phyloP scores from a whole-genome alignment of 2,329 filamentous ascomycete genomes.

The Microsporum canis region DNA sequence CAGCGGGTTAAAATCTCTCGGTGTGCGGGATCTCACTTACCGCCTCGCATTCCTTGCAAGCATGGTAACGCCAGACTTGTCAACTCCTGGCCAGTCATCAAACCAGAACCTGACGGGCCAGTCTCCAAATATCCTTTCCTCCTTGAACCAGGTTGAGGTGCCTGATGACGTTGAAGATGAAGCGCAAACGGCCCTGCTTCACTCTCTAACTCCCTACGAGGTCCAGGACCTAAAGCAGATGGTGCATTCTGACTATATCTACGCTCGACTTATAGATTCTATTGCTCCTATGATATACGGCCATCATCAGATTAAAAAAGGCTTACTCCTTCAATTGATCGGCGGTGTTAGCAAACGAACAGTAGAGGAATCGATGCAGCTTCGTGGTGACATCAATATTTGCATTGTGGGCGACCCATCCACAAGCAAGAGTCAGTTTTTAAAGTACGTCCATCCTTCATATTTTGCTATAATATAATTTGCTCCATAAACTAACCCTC shows the following conservation, averaged over 20 bases:
- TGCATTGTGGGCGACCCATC: conserved; percentile 96
- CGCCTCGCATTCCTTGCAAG: conserved; percentile 92
- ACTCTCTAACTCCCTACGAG: conserved; percentile 72
- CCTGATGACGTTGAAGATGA: conserved; percentile 68
- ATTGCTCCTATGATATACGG: conserved; percentile 96
- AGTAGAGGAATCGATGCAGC: conserved; percentile 73
- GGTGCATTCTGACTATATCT: conserved; percentile 94
- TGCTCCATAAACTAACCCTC: background rate
- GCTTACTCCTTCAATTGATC: conserved; percentile 83
- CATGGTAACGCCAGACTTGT: conserved; percentile 86
- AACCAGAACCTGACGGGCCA: conserved; percentile 59
- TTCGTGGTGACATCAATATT: conserved; percentile 96
- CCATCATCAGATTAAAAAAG: conserved; percentile 96
- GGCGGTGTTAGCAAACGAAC: conserved; percentile 91
- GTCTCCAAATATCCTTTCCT: conserved; percentile 72
- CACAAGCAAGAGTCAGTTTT: conserved; percentile 93
- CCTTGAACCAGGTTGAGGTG: conserved; percentile 61
- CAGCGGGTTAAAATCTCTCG: conserved; percentile 77
- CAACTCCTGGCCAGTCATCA: conserved; percentile 62
- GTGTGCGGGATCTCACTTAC: conserved; percentile 91
- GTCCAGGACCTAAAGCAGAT: conserved; percentile 85
- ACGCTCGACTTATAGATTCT: conserved; percentile 81
- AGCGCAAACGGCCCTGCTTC: conserved; percentile 75
- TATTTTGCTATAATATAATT: background rate
- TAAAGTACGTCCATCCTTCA: conserved; percentile 48